Evolutionary conservation across 2,329 filamentous ascomycete species (phyloP).

Genomic region (Pochonia chlamydosporia): DNA sequence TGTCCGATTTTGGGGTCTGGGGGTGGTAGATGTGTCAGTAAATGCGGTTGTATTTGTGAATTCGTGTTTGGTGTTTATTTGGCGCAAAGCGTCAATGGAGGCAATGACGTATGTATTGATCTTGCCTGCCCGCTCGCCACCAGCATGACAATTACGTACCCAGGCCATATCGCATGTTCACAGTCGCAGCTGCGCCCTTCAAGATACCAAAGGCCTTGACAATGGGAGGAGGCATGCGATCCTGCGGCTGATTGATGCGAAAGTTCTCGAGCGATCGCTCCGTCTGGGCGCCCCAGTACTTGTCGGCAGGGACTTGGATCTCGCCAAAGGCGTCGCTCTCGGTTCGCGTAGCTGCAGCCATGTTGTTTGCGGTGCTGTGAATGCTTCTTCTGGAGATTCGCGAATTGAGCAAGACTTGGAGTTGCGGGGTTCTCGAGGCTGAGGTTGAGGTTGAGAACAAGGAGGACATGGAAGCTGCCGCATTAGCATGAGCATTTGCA

Average conservation of each 20-base stretch:
- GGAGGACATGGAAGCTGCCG: background rate
- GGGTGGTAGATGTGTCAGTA: background rate
- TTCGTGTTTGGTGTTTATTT: no score
- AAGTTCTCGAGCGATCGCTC: constrained; percentile 96
- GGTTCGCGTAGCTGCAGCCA: constrained; percentile 54
- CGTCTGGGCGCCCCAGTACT: constrained; percentile 98
- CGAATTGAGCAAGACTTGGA: background rate
- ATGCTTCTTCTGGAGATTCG: background rate
- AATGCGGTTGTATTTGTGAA: no score
- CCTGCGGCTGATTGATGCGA: constrained; percentile 98
- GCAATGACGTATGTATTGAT: background rate
- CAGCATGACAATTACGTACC: constrained; percentile 40
- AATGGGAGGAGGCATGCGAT: constrained; percentile 93
- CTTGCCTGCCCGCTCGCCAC: background rate
- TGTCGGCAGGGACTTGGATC: constrained; percentile 84
- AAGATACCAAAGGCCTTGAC: constrained; percentile 92
- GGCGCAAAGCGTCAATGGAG: background rate
- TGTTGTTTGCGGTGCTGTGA: constrained; percentile 9
- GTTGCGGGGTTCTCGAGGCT: constrained; percentile 8
- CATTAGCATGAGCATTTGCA: no score
- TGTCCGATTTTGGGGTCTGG: constrained; percentile 67
- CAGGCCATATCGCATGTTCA: constrained; percentile 92
- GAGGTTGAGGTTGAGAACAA: no score
- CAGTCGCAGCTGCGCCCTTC: constrained; percentile 91
- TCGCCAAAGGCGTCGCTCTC: constrained; percentile 98